Base-by-base conservation (phyloP, 352 stramenopile species). In the Globisporangium iwayamae region DNA sequence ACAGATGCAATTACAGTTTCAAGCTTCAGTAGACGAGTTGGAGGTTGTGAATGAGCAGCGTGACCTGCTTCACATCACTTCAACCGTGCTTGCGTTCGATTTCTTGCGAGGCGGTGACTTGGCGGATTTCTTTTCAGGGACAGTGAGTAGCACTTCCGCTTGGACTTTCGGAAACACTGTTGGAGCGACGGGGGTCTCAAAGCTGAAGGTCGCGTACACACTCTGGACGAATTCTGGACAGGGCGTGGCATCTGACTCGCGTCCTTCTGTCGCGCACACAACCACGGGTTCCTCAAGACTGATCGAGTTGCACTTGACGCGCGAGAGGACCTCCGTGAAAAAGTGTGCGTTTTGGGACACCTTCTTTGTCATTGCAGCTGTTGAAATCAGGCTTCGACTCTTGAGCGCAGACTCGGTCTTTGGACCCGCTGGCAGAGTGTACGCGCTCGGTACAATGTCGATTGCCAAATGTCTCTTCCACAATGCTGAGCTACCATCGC, bases 261-360 rank as follows among this genome's bases (percentile, higher is more conserved):
- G 51, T 30, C 11, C 51, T 30, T 51, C 36, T 38, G 47, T 56
- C 9, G 32, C 45, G 0, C 58, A 36, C 9, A 67, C 47, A 10
- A 34, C 34, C 16, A 67, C 54, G n/a, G 54, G 54, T 10, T 67
- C 54, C 2, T 62, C 62, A 16, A 67, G 11, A 56, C 59, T 68
- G 28, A 69, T 56, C n/a, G 57, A 52, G 30, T 70, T 69, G 50
- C 71, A 76, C 13, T 60, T 73, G 22, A 79, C 41, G 43, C 67
- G 66, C 34, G 67, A 52, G 36, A 79, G 54, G 8, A 76, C 52
- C 45, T 79, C 66, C 1, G 67, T 75, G 72, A 68, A 79, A 48
- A 79, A 76, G 32, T 76, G 51, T 20, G 28, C 38, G 69, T 51
- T 67, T n/a, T 51, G 56, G 4, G 45, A 48, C 39, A 45, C 18